Conservation (phyloP, 2,329 filamentous ascomycete species). For the Eutypa lata region DNA sequence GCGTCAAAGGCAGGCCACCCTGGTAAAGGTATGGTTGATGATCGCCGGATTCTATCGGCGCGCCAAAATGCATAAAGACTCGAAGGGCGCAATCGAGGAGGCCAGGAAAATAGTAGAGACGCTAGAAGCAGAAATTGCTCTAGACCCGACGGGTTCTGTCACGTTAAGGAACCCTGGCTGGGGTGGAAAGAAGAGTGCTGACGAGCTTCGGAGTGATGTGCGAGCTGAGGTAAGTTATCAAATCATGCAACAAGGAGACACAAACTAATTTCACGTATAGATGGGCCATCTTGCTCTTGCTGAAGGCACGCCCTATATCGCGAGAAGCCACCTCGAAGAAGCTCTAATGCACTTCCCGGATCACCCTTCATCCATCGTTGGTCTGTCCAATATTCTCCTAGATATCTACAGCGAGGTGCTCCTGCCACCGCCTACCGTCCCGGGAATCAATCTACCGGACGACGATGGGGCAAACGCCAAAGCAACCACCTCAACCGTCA, state of each 20-base stretch:
- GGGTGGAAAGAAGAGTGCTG: constrained; percentile 77
- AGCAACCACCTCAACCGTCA: constrained; percentile 4
- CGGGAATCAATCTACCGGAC: constrained; percentile 36
- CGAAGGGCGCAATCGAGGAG: constrained; percentile 75
- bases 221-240: constrained; percentile 66
- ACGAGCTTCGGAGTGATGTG: constrained; percentile 82
- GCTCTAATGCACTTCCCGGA: constrained; percentile 77
- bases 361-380: constrained; percentile 76
- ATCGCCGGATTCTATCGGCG: constrained; percentile 85
- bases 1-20: constrained; percentile 46
- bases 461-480: constrained; percentile 20
- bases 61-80: constrained; percentile 76
- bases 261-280: constrained; percentile 37
- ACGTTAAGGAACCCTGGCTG: constrained; percentile 66
- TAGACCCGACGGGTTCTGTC: constrained; percentile 59
- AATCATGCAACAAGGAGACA: constrained; percentile 16
- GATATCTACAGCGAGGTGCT: constrained; percentile 75
- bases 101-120: constrained; percentile 71
- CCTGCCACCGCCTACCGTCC: constrained; percentile 55
- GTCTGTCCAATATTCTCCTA: constrained; percentile 78
- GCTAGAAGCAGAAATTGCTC: constrained; percentile 65
- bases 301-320: constrained; percentile 61
- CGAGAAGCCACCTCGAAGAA: constrained; percentile 75
- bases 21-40: constrained; percentile 85
- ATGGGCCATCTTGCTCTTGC: constrained; percentile 65